phyloP scores from a whole-genome alignment of 106 monocot species.

The Allium fistulosum region DNA sequence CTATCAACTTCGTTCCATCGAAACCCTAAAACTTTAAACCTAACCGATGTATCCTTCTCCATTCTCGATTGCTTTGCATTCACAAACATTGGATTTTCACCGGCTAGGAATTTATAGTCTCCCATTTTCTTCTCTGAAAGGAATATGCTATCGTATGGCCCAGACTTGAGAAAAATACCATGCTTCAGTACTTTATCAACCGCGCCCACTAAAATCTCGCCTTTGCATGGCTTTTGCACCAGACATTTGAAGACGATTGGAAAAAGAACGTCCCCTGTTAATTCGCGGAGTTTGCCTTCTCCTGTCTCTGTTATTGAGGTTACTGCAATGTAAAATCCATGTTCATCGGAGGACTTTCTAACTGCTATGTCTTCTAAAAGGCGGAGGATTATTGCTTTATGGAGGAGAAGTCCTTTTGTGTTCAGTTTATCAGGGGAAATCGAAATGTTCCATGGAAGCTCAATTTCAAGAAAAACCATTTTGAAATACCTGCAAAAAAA shows the following conservation, averaged over 20 bases:
- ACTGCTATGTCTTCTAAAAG: constrained; percentile 53
- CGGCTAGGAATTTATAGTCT: constrained; percentile 45
- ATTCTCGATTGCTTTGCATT: constrained; percentile 39
- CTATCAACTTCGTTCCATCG: constrained; percentile 73
- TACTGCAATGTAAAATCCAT: constrained; percentile 61
- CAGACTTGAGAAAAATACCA: constrained; percentile 62
- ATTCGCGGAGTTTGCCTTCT: constrained; percentile 45
- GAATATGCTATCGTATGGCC: constrained; percentile 52
- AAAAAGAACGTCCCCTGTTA: constrained; percentile 66
- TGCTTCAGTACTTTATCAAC: constrained; percentile 58
- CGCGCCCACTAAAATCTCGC: constrained; percentile 54
- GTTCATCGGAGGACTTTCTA: constrained; percentile 54
- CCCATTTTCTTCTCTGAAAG: constrained; percentile 49
- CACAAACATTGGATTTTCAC: constrained; percentile 61
- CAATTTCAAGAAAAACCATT: constrained; percentile 83
- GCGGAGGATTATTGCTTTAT: constrained; percentile 47
- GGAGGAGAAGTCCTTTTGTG: constrained; percentile 46
- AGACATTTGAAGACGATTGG: constrained; percentile 56
- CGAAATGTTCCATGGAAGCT: constrained; percentile 58
- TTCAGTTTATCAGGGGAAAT: constrained; percentile 49
- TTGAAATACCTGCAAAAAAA: neutral
- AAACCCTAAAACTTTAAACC: constrained; percentile 73
- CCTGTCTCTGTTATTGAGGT: constrained; percentile 36
- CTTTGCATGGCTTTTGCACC: constrained; percentile 52
- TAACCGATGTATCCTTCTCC: constrained; percentile 33